Base-by-base conservation (phyloP, 2,329 filamentous ascomycete species). In the Colletotrichum sp. region DNA sequence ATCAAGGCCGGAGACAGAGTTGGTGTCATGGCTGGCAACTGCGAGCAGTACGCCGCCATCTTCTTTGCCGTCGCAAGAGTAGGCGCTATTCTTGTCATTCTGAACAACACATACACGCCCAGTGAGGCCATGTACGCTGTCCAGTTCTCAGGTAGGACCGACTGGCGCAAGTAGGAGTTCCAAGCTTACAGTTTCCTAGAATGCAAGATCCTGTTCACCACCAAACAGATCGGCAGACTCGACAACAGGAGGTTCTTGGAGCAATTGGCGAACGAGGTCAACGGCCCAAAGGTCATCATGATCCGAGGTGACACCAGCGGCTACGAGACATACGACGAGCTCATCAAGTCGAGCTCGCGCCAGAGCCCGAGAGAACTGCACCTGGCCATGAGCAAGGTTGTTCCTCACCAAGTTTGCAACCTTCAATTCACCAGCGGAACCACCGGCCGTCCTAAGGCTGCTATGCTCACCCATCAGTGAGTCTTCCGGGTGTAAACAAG, bases 81-180 rank as follows among this genome's bases (percentile, higher is more conserved):
- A 21, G 92, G 92, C 12, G 91, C 89, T 61, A 91, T 93, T 59
- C 86, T 95, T 66, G 93, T 95, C 33, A 94, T 95, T 58, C 85
- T 96, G 76, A 96, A 96, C 84, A 96, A 95, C 83, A 96, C 93
- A 0, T 96, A 96, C 80, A 96, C 94, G 2, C 88, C 92, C 3
- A 90, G 89, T 2, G 94, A 96, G 83, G 91, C 93, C 62, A 88
- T 91, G 80, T 93, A 93, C 81, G 94, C 92, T 12, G 82, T 96
- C 33, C 88, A 89, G 69, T 94, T 95, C 79, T 91, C 93, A 18
- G 91, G 92, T 93, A 83, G 77, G 61, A 31, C 54, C 13, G 36
- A 57, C 36, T 9, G 29, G 43, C 51, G 9, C 31, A 21, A 3
- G 27, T 15, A 43, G 9, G 27, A 34, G 11, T 21, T 27, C 36